Evolutionary conservation across 2,329 filamentous ascomycete genomes (phyloP).

Genomic region (Thelonectria discophora): DNA sequence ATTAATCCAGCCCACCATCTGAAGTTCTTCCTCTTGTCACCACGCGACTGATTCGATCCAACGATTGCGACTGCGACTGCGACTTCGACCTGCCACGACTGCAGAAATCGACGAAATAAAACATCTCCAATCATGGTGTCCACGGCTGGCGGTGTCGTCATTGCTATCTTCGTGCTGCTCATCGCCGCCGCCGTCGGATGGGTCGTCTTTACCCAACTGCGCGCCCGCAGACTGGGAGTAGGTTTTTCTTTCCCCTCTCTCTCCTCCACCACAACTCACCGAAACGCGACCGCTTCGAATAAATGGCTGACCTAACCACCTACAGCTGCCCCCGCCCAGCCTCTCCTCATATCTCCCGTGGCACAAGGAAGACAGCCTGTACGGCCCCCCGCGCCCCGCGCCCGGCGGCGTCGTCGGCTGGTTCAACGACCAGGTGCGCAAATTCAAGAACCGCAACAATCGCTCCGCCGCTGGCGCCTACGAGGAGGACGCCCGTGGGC

Average conservation of each 20-base stretch:
- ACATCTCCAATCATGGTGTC: conserved; percentile 58
- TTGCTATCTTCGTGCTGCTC: conserved; percentile 73
- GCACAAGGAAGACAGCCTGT: conserved; percentile 57
- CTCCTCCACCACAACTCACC: too few relatives aligned
- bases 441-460: conserved; percentile 71
- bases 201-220: conserved; percentile 76
- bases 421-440: conserved; percentile 72
- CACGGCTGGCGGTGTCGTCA: conserved; percentile 73
- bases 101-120: too few relatives aligned
- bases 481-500: conserved; percentile 65
- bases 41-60: neutral
- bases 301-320: conserved; percentile 19
- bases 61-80: neutral
- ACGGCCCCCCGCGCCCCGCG: conserved; percentile 63
- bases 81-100: neutral
- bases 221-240: conserved; percentile 76
- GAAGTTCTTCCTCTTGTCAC: neutral
- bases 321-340: conserved; percentile 73
- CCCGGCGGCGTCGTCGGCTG: conserved; percentile 74
- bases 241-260: conserved; percentile 42
- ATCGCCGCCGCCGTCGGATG: conserved; percentile 68
- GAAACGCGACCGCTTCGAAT: neutral
- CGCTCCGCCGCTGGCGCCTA: conserved; percentile 76
- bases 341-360: conserved; percentile 78
- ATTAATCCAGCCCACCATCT: neutral